Evolutionary conservation across 2,329 filamentous ascomycete genomes (phyloP).

Genomic region (Coleophoma crateriformis): DNA sequence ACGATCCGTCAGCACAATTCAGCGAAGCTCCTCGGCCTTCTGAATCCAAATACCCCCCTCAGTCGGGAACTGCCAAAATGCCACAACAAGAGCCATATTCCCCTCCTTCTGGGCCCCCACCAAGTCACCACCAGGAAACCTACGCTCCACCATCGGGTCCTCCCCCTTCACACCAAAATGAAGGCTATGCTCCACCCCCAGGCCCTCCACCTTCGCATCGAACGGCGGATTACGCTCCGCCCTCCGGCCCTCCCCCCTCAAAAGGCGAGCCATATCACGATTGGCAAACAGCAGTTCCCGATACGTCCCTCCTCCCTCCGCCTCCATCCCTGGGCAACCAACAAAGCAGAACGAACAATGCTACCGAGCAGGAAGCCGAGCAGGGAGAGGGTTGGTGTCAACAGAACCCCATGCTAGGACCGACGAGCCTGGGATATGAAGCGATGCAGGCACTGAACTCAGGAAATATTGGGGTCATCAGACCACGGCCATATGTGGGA

Average conservation of each 20-base stretch:
- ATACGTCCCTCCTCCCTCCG: slow-evolving; percentile 67
- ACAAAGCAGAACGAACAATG: slow-evolving; percentile 63
- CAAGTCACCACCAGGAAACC: slow-evolving; percentile 14
- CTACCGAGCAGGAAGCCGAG: slow-evolving; percentile 56
- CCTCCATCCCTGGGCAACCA: slow-evolving; percentile 65
- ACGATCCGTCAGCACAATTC: slow-evolving; percentile 11
- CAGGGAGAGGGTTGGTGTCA: slow-evolving; percentile 62
- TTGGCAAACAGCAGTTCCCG: slow-evolving; percentile 66
- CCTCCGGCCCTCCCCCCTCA: slow-evolving; percentile 26
- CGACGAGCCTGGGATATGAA: slow-evolving; percentile 42
- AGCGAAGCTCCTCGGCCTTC: slow-evolving; percentile 14
- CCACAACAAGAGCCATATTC: slow-evolving; percentile 19
- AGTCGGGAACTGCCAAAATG: slow-evolving; percentile 16
- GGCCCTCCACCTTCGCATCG: slow-evolving; percentile 13
- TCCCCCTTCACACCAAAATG: slow-evolving; percentile 19
- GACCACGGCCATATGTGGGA: slow-evolving; percentile 43
- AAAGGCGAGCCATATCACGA: slow-evolving; percentile 45
- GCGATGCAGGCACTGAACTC: slow-evolving; percentile 41
- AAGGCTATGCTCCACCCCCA: slow-evolving; percentile 8
- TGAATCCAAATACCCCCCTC: slow-evolving; percentile 9
- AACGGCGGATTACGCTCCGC: slow-evolving; percentile 25
- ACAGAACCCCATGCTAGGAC: slow-evolving; percentile 50
- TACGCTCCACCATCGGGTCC: slow-evolving; percentile 31
- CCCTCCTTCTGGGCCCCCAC: slow-evolving; percentile 24
- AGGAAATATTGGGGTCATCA: slow-evolving; percentile 49